Base-by-base conservation (phyloP, 2,329 filamentous ascomycete species). In the Botrytis cinerea region DNA sequence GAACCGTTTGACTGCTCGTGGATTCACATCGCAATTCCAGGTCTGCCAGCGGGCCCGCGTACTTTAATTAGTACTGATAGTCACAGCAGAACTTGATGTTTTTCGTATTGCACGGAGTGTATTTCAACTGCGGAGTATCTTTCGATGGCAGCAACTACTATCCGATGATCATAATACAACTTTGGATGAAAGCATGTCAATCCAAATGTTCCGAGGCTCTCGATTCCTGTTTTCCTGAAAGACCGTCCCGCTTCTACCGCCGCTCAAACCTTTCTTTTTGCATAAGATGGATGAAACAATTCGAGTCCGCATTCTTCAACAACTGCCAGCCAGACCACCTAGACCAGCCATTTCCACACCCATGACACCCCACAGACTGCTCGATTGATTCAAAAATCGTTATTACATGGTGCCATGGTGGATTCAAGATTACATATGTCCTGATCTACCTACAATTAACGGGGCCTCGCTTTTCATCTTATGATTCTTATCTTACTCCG, bases 281-380 rank as follows among this genome's bases (percentile, higher is more conserved):
- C 45, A 66, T 38, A 66, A 38, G 22, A 48, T 38, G 43, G 28
- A 66, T 66, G 63, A 66, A 66, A 66, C 63, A 66, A 38, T n/a
- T 48, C 63, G 48, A 66, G 18, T 51, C 63, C 14, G 25, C 48
- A 51, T 66, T 66, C 45, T 51, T 66, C 45, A 66, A 16, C 38
- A 10, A 43, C 61, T 4, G n/a, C 22, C 59, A 38, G 59, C 59
- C 35, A n/a, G 54, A 8, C 54, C 18, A 59, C 28, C 28, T 28
- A 32, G 38, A 61, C 59, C 35, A 61, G 59, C 32, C 35, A 40
- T 22, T 18, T 61, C 59, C 18, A 40, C 38, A 61, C 59, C 35
- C 59, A 61, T 54, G 18, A 61, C 59, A 38, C 46, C 63, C 46
- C 28, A 51, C 61, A 64, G 40, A 45, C 40, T 64, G 20, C 64